Evolutionary conservation across 2,329 filamentous ascomycete genomes (phyloP).

Genomic region (Botrytis fragariae): DNA sequence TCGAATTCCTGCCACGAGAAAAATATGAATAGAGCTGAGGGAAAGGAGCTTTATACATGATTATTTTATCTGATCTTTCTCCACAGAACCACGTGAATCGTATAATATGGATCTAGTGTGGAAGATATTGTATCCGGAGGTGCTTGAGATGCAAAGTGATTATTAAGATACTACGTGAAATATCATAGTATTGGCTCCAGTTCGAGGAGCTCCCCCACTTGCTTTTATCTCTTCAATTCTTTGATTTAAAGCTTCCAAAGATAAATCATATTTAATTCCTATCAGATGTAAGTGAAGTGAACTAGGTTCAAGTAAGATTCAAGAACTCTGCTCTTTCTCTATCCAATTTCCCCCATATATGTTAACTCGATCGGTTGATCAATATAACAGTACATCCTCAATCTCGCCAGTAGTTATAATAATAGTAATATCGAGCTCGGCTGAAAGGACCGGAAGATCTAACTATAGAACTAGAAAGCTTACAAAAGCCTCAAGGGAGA

Average conservation of each 20-base stretch:
- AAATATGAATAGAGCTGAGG: neutral
- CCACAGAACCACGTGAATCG: neutral
- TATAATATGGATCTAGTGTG: neutral
- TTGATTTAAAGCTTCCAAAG: neutral
- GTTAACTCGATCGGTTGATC: neutral
- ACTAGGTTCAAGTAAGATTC: neutral
- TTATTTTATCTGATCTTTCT: neutral
- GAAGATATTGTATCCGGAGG: neutral
- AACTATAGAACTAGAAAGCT: neutral
- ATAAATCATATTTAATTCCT: neutral
- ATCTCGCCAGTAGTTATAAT: neutral
- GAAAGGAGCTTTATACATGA: neutral
- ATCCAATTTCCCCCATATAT: neutral
- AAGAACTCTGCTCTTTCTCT: neutral
- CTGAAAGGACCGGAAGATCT: neutral
- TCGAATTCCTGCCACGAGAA: neutral
- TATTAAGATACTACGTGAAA: neutral
- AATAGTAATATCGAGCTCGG: neutral
- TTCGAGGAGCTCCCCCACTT: neutral
- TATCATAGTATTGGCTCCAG: too few relatives aligned
- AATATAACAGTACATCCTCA: neutral
- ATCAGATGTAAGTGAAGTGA: neutral
- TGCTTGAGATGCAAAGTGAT: neutral
- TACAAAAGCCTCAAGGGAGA: neutral
- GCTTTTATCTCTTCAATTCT: neutral